phyloP scores from a whole-genome alignment of 352 stramenopile species.

The Phytophthora pseudosyringae region DNA sequence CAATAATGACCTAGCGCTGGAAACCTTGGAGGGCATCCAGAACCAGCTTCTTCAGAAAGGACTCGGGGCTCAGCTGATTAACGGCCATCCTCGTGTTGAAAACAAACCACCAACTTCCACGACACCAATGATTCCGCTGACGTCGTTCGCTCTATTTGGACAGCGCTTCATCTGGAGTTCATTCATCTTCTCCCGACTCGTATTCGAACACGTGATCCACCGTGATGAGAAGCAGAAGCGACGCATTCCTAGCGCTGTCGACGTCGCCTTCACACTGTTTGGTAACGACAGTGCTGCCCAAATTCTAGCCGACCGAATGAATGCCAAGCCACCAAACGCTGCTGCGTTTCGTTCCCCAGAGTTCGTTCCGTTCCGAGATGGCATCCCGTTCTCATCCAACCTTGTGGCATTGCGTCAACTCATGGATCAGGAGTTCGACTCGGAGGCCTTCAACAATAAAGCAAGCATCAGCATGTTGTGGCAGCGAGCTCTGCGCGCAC shows the following conservation, averaged over 20 bases:
- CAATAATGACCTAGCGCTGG: not conserved
- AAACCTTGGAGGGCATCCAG: slow-evolving; percentile 13
- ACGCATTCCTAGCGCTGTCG: slow-evolving; percentile 34
- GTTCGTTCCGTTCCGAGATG: slow-evolving; percentile 26
- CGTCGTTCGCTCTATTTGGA: slow-evolving; percentile 28
- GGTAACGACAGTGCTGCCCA: slow-evolving; percentile 24
- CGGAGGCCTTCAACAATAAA: not conserved
- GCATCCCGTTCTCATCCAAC: slow-evolving; percentile 29
- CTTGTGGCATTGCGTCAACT: slow-evolving; percentile 24
- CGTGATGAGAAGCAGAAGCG: slow-evolving; percentile 19
- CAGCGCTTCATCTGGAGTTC: slow-evolving; percentile 37
- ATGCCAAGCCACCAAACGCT: not conserved
- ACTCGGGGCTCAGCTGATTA: slow-evolving; percentile 23
- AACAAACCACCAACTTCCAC: not conserved
- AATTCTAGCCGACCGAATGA: slow-evolving; percentile 18
- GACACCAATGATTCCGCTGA: not conserved
- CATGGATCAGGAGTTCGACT: slow-evolving; percentile 24
- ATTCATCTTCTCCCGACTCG: slow-evolving; percentile 33
- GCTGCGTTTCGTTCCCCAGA: not conserved
- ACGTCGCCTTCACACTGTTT: slow-evolving; percentile 31
- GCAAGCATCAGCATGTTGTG: slow-evolving; percentile 32
- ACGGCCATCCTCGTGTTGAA: slow-evolving; percentile 4
- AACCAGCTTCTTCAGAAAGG: slow-evolving; percentile 16
- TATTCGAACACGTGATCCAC: slow-evolving; percentile 29
- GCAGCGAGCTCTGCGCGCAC: slow-evolving; percentile 25